Conservation (phyloP, 179 eudicot genomes). For the Sideroxylon spinosum region DNA sequence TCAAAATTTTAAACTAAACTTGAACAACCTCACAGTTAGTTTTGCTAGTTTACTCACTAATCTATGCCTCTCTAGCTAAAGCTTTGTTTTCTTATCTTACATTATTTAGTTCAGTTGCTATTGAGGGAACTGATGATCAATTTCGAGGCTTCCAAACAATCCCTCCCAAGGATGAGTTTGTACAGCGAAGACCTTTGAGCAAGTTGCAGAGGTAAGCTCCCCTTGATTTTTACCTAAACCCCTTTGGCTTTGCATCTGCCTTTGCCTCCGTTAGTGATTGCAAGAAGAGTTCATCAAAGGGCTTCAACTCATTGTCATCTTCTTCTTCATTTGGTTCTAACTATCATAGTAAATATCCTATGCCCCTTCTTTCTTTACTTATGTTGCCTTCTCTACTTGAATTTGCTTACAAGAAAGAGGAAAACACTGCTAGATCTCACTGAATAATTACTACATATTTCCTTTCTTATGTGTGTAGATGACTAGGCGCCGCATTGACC, state of each 20-base stretch:
- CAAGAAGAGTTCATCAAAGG: slow-evolving; percentile 20
- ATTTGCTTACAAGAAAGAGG: slow-evolving; percentile 10
- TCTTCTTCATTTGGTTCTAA: slow-evolving; percentile 18
- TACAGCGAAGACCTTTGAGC: slow-evolving; percentile 24
- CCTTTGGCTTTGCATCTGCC: too few species aligned
- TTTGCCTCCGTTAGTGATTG: slow-evolving; percentile 6
- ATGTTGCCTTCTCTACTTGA: slow-evolving; percentile 41
- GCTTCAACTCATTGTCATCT: neutral
- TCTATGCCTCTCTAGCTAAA: neutral
- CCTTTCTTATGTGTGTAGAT: neutral
- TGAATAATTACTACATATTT: neutral
- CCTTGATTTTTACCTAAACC: slow-evolving; percentile 39
- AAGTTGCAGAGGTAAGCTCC: slow-evolving; percentile 44
- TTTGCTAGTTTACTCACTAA: neutral
- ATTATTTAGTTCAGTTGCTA: neutral
- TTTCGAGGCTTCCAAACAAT: slow-evolving; percentile 50
- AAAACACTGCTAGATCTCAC: slow-evolving; percentile 22
- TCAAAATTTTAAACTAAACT: too few species aligned
- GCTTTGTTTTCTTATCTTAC: neutral
- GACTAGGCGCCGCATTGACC: too few species aligned
- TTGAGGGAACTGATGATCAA: slow-evolving; percentile 29
- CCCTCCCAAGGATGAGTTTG: slow-evolving; percentile 28
- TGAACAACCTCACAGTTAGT: too few species aligned
- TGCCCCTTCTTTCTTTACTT: slow-evolving; percentile 53
- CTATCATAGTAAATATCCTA: slow-evolving; percentile 39